phyloP scores from a whole-genome alignment of 2,329 filamentous ascomycete species.

The Sporothrix euskadiensis region DNA sequence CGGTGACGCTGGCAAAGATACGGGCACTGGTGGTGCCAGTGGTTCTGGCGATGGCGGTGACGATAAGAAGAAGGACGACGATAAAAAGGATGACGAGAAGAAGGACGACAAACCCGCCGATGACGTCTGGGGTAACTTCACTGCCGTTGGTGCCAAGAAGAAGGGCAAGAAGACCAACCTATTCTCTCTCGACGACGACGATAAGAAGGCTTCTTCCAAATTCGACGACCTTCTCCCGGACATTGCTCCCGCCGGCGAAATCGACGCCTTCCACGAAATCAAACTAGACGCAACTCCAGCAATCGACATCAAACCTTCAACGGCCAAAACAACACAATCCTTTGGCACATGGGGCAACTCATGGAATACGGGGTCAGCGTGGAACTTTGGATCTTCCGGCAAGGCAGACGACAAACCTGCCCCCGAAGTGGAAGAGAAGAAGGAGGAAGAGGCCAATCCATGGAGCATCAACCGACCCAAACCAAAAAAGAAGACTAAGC shows the following conservation, averaged over 20 bases:
- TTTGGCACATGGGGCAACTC: constrained; percentile 63
- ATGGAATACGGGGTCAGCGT: constrained; percentile 55
- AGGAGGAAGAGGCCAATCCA: constrained; percentile 49
- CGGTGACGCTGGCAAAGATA: constrained; percentile 36
- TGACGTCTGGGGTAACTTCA: constrained; percentile 52
- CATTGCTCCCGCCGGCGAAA: constrained; percentile 39
- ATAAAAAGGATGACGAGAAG: constrained; percentile 39
- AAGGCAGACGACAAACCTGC: constrained; percentile 26
- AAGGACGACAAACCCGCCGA: constrained; percentile 42
- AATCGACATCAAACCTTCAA: constrained; percentile 46
- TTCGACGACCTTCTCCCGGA: constrained; percentile 26
- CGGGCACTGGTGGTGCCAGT: constrained; percentile 39
- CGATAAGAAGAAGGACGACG: constrained; percentile 34
- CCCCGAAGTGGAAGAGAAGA: constrained; percentile 43
- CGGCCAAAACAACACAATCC: constrained; percentile 43
- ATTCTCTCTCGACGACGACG: constrained; percentile 35
- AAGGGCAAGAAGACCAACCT: constrained; percentile 52
- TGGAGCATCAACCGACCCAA: constrained; percentile 53
- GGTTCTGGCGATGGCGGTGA: constrained; percentile 35
- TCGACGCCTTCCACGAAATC: constrained; percentile 67
- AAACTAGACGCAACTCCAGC: constrained; percentile 58
- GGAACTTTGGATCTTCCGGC: constrained; percentile 38
- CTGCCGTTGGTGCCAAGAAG: constrained; percentile 53
- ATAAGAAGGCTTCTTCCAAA: constrained; percentile 29
- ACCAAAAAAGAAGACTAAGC: constrained; percentile 54